Base-by-base conservation (phyloP, 805 yeast species). In the Geotrichum ghanense region DNA sequence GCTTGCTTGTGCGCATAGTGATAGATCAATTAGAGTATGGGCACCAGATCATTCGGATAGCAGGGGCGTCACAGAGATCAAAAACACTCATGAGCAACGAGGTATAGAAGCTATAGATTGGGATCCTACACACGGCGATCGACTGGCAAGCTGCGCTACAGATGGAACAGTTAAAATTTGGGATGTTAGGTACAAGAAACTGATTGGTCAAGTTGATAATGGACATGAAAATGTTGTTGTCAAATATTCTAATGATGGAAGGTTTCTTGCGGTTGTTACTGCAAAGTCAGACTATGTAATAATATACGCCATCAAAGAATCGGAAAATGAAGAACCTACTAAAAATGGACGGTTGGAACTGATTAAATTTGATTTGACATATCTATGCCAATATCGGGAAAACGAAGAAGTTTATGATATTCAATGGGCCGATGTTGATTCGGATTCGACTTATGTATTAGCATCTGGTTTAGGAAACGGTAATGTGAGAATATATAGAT, bases 381-480 rank as follows among this genome's bases (percentile, higher is more conserved):
- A 31, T 31, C 63, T 49, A 50, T 56, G 17, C 63, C 66, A 2
- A 52, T 57, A 5, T 45, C 45, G 34, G 31, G 58, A 45, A 25
- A 41, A 34, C 27, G 57, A 45, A 19, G 50, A 44, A 22, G 56
- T 71, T 9, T 65, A 66, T 49, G 72, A 65, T 49, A 39, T 72
- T n/a, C 53, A 56, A 44, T 72, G 78, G 74, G 37, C 37, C 4
- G 37, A 31, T 6, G 16, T 6, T 31, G 37, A 19, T 12, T 49
- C 61, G 7, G 56, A 53, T 37, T 47, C 55, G 1, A 47, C 57
- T 14, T 42, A 48, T 3, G 67, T 72, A 49, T 51, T 78, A 41
- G 66, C 67, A 23, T 60, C 71, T 9, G 82, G 79, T 1, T 57
- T 73, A 7, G 69, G 68, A 9, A 66, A 66, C 50, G 87, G 87